These are phyloP conservation scores for Xylariomycetidae sp. DNA, from an alignment of 2,329 filamentous ascomycete genomes.

Conservation along the genomic window DNA sequence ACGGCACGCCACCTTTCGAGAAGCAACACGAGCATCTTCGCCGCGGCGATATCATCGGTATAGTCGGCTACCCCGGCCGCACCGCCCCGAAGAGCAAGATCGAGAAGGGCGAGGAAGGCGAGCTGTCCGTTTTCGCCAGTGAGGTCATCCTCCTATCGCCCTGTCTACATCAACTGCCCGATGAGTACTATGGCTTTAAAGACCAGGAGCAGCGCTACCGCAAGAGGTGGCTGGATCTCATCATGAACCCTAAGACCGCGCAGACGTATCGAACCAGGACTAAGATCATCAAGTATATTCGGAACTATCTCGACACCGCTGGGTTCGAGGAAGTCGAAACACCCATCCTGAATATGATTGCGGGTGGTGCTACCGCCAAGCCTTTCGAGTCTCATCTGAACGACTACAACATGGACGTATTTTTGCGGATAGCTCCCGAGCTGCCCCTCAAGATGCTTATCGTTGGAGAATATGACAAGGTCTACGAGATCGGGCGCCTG, in stretches of 20 bases:
- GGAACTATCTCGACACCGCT: constrained; percentile 79
- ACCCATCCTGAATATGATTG: constrained; percentile 94
- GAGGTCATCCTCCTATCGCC: constrained; percentile 84
- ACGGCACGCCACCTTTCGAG: constrained; percentile 65
- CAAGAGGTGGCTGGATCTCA: constrained; percentile 89
- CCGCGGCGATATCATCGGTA: constrained; percentile 87
- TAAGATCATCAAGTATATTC: constrained; percentile 85
- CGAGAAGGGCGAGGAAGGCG: constrained; percentile 71
- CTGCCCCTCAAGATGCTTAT: constrained; percentile 95
- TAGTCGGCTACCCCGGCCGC: constrained; percentile 77
- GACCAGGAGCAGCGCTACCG: constrained; percentile 91
- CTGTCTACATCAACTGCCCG: constrained; percentile 85
- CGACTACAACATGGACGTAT: constrained; percentile 90
- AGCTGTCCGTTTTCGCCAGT: constrained; percentile 88
- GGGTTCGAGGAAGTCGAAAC: constrained; percentile 96
- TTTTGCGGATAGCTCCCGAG: constrained; percentile 91
- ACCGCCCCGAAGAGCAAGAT: constrained; percentile 90
- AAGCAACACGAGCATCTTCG: constrained; percentile 86
- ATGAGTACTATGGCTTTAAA: constrained; percentile 91
- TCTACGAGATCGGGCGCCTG: constrained; percentile 93
- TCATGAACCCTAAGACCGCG: constrained; percentile 88
- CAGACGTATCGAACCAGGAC: constrained; percentile 80
- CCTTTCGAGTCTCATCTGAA: constrained; percentile 97
- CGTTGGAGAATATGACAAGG: constrained; percentile 87
- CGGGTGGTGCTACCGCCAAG: constrained; percentile 90